Base-by-base conservation (phyloP, 2,329 filamentous ascomycete species). In the Fusarium penzigii region DNA sequence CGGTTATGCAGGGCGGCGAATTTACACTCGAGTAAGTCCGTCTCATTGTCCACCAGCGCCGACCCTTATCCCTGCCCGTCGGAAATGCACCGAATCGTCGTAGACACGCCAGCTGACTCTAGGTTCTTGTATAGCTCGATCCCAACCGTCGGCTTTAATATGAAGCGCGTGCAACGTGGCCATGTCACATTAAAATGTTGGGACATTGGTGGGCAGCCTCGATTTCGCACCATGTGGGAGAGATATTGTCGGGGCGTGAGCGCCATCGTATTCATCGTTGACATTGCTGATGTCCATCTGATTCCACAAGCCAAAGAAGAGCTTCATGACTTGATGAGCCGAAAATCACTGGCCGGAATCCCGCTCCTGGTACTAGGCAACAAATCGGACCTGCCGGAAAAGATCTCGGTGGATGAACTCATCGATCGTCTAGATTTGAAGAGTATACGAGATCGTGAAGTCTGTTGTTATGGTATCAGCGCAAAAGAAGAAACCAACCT, bases 161-260 rank as follows among this genome's bases (percentile, higher is more conserved):
- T 97, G 86, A 97, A 97, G 81, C 88, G 89, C 63, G 92, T 99
- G 65, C 92, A 97, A 76, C 93, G 94, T 70, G 94, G 94, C 65
- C 93, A 97, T 83, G 94, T 99, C 72, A 96, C 94, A 65, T 81
- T 99, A 68, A 97, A 97, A 77, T 99, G 94, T 75, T 99, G 94
- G 94, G 94, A 99, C 77, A 85, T 99, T 59, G 94, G 94, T 64
- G 94, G 94, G 48, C 94, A 99, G 76, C 93, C 94, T 65, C 85
- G 93, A 61, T 99, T 97, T 78, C 89, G 94, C 68, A 90, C 90
- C 64, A 99, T 99, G 94, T 99, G 94, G 94, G 94, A 99, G 79
- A 83, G 94, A 68, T 99, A 99, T 74, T 97, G 94, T 75, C 90
- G 92, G 59, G 94, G 92, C 47, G 94, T 97, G 63, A 96, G 96